phyloP scores from a whole-genome alignment of 2,329 filamentous ascomycete genomes.

The Hymenoscyphus linearis region DNA sequence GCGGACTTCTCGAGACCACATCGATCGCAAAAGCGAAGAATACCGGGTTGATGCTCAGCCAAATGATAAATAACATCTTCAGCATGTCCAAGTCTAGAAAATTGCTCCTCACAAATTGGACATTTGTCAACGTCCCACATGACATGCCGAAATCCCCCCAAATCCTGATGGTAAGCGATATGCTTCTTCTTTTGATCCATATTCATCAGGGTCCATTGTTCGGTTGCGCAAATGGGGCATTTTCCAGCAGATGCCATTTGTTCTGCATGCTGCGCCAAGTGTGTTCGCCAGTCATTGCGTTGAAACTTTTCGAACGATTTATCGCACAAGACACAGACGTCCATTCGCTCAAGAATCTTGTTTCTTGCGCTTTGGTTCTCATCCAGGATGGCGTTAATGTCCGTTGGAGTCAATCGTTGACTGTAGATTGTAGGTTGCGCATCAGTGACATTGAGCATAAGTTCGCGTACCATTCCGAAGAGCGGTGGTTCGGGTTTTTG shows the following conservation, averaged over 20 bases:
- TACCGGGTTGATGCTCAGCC: constrained; percentile 20
- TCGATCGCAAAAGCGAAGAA: constrained; percentile 22
- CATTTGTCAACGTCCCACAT: constrained; percentile 22
- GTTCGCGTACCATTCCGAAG: constrained; percentile 19
- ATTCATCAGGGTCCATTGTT: constrained; percentile 20
- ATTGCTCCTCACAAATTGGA: constrained; percentile 21
- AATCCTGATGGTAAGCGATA: constrained; percentile 14
- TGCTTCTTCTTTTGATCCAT: constrained; percentile 21
- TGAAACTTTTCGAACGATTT: constrained; percentile 15
- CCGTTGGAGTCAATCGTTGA: constrained; percentile 23
- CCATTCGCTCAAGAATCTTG: constrained; percentile 18
- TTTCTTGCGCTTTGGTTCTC: constrained; percentile 25
- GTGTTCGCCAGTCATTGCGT: constrained; percentile 12
- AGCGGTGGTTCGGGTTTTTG: constrained; percentile 19
- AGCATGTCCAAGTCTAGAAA: constrained; percentile 9
- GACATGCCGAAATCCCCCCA: constrained; percentile 1
- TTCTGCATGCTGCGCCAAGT: constrained; percentile 18
- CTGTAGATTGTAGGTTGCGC: constrained; percentile 21
- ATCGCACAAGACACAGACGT: constrained; percentile 21
- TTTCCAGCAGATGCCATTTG: constrained; percentile 16
- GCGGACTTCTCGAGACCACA: constrained; percentile 4
- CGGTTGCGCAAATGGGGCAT: constrained; percentile 25
- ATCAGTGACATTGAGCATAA: constrained; percentile 12
- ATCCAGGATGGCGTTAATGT: constrained; percentile 16
- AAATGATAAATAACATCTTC: constrained; percentile 20